phyloP scores from a whole-genome alignment of 768 basidiomycete species.

The Pleurotus sapidus region DNA sequence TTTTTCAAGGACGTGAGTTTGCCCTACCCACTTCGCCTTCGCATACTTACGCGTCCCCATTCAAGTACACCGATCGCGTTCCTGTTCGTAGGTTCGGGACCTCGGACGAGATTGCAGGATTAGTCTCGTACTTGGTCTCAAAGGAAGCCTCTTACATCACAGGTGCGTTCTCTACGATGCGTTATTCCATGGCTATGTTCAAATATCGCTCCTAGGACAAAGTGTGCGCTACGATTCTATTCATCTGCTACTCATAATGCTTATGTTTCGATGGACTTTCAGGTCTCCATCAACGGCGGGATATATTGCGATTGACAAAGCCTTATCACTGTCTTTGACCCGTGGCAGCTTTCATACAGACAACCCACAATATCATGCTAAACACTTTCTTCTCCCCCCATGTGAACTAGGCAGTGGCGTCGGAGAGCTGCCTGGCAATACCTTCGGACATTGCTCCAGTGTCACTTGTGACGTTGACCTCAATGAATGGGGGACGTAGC shows the following conservation, averaged over 20 bases:
- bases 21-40: background rate
- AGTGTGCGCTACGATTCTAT: background rate
- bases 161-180: constrained; percentile 14
- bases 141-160: constrained; percentile 32
- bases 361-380: background rate
- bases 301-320: background rate
- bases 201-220: background rate
- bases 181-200: background rate
- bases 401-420: constrained; percentile 9
- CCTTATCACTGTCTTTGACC: too few relatives aligned
- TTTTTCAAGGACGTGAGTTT: background rate
- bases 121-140: constrained; percentile 35
- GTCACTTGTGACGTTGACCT: constrained; percentile 52
- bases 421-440: constrained; percentile 22
- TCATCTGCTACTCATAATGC: too few relatives aligned
- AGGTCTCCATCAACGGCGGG: background rate
- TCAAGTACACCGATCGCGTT: background rate
- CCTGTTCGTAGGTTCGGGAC: constrained; percentile 14
- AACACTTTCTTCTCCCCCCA: background rate
- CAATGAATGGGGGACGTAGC: background rate
- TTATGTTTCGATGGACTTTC: background rate
- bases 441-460: constrained; percentile 39
- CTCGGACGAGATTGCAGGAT: constrained; percentile 30
- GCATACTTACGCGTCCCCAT: background rate
- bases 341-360: too few relatives aligned